Conservation (phyloP, 1,284 basidiomycete genomes). For the Papiliotrema fonsecae region DNA sequence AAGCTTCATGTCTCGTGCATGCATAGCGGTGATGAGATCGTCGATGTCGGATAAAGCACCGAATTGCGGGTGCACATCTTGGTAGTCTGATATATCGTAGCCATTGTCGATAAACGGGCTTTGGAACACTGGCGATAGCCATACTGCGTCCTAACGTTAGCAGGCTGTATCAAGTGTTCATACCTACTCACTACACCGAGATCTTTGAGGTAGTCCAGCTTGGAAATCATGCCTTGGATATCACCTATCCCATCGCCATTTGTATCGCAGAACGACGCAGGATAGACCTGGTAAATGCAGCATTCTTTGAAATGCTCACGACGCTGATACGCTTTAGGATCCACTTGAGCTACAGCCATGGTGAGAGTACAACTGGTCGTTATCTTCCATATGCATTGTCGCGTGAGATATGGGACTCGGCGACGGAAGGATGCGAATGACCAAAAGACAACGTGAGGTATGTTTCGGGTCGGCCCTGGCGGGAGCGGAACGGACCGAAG, state of each 20-base stretch:
- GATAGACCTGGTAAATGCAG: conserved; percentile 12
- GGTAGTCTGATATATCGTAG: conserved; percentile 44
- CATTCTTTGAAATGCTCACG: conserved; percentile 11
- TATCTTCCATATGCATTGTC: no score
- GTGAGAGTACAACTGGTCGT: no score
- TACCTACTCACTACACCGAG: conserved; percentile 40
- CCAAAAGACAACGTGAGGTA: no score
- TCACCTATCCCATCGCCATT: conserved; percentile 46
- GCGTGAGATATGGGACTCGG: no score
- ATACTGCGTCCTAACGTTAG: conserved; percentile 45
- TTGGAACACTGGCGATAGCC: conserved; percentile 31
- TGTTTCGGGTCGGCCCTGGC: no score
- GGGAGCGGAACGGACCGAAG: no score
- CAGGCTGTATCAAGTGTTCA: no score
- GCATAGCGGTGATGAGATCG: conserved; percentile 35
- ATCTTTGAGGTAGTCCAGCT: conserved; percentile 47
- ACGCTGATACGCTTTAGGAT: not conserved
- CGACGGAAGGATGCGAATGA: no score
- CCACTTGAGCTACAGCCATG: no score
- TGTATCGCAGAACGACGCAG: conserved; percentile 13
- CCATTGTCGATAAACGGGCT: conserved; percentile 28
- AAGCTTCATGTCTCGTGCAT: conserved; percentile 41
- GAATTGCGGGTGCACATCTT: conserved; percentile 45
- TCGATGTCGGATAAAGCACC: conserved; percentile 49
- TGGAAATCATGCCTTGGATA: conserved; percentile 44